Evolutionary conservation across 1,139 yeast species (phyloP).

Genomic region (Pichia cactophila): DNA sequence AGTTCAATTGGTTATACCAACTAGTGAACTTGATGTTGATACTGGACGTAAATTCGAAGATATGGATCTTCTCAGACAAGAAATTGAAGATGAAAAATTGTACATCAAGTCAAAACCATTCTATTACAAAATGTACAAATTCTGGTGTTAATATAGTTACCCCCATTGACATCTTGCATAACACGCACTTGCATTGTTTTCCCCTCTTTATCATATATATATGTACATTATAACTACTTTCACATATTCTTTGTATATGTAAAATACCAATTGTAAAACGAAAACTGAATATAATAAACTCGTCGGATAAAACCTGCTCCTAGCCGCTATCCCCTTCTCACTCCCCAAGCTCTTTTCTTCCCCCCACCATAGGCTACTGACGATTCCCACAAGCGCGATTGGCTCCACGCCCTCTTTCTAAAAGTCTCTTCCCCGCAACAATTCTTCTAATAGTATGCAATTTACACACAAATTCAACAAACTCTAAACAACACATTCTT

Average conservation of each 20-base stretch:
- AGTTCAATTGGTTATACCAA: conserved; percentile 34
- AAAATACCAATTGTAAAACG: too few relatives aligned
- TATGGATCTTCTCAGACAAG: conserved; percentile 51
- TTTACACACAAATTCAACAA: too few relatives aligned
- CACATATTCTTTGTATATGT: neutral
- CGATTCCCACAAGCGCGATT: neutral
- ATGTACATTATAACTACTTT: neutral
- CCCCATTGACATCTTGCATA: neutral
- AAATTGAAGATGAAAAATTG: conserved; percentile 50
- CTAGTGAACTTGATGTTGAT: conserved; percentile 50
- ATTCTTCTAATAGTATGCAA: neutral
- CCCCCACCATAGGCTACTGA: neutral
- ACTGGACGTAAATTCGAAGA: conserved; percentile 59
- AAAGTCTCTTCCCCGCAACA: neutral
- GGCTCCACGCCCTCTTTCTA: neutral
- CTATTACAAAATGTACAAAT: conserved; percentile 38
- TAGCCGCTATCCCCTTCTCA: neutral
- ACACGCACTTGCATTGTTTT: neutral
- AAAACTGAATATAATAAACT: neutral
- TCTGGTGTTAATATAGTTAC: conserved; percentile 39
- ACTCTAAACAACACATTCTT: too few relatives aligned
- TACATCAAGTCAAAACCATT: conserved; percentile 40
- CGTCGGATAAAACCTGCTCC: neutral
- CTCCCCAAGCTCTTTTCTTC: neutral
- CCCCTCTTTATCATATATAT: too few relatives aligned